Evolutionary conservation across 2,329 filamentous ascomycete species (phyloP).

Genomic region (Penicillium palitans): DNA sequence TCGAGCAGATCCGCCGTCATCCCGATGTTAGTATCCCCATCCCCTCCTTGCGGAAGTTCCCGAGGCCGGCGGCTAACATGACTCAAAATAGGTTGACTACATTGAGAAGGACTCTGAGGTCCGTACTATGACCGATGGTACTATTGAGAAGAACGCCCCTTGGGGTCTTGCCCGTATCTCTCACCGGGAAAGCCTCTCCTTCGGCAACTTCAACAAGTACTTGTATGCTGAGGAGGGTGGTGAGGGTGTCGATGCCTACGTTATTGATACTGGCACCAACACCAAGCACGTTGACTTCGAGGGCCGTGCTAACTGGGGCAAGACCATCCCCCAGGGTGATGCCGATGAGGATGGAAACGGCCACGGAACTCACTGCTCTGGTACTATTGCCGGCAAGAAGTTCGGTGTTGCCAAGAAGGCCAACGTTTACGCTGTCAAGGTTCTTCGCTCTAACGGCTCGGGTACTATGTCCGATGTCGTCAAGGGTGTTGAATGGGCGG

Average conservation of each 20-base stretch:
- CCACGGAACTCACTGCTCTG: slow-evolving; percentile 98
- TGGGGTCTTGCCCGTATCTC: slow-evolving; percentile 99
- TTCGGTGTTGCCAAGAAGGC: slow-evolving; percentile 99
- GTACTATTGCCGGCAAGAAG: slow-evolving; percentile 96
- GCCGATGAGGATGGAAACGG: slow-evolving; percentile 92
- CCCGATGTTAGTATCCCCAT: slow-evolving; percentile 80
- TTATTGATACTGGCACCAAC: slow-evolving; percentile 98
- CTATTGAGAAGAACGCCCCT: slow-evolving; percentile 85
- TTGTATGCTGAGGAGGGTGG: slow-evolving; percentile 85
- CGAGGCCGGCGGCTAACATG: slow-evolving; percentile 11
- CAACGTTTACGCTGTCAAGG: slow-evolving; percentile 94
- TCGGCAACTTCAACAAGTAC: slow-evolving; percentile 98
- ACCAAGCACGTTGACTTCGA: slow-evolving; percentile 93
- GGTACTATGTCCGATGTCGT: slow-evolving; percentile 99
- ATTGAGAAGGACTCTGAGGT: slow-evolving; percentile 94
- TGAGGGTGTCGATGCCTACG: slow-evolving; percentile 97
- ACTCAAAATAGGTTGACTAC: slow-evolving; percentile 73
- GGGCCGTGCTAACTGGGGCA: slow-evolving; percentile 92
- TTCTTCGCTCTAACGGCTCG: slow-evolving; percentile 93
- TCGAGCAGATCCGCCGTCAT: slow-evolving; percentile 91
- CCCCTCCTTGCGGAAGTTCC: neutral
- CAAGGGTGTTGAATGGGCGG: slow-evolving; percentile 96
- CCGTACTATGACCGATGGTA: slow-evolving; percentile 64
- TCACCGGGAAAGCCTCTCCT: slow-evolving; percentile 81
- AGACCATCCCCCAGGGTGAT: slow-evolving; percentile 86